Evolutionary conservation across 805 yeast species (phyloP), one percentile per base, ranked within the genome.

Genomic region (Metschnikowia rubicola): DNA sequence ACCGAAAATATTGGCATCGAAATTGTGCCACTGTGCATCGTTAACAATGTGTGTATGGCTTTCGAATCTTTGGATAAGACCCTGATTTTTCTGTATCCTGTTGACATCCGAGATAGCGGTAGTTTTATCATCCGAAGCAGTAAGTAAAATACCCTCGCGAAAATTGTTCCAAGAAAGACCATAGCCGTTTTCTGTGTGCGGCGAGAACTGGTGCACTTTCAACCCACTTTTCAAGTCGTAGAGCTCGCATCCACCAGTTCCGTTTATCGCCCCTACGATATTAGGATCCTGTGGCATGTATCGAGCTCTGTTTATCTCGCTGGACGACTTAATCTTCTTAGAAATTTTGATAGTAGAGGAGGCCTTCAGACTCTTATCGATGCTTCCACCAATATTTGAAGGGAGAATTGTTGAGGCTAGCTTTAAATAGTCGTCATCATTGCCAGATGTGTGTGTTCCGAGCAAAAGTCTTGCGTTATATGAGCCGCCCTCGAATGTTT

Each of bases 401-500:
- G 92, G 88, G 30, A 84, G 55, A 37, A 78, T 78, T 3, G 87
- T 78, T 1, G 79, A 63, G 0, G 87, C 88, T 31, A 86, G 66
- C 57, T 86, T 86, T 51, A 87, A 65, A 60, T 77, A 84, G 57
- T 87, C 80, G 1, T 70, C 71, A 50, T 82, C 91, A 43, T 78
- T 82, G 4, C 84, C 88, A 1, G 87, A 79, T 0, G 92, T 84
- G 58, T 85, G 88, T 0, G 95, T 86, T 3, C 91, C 89, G 17
- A 86, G 60, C 9, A 86, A 57, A 47, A 87, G 56, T 44, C 78
- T 75, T 52, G 85, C 76, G 26, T 74, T 73, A 10, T 73, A 66
- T 6, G 66, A 60, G 15, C 43, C 46, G 17, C 48, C 58, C 28
- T 44, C 54, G 8, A 48, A 39, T 51, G 59, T 53, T 29, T 68